Evolutionary conservation across 1,284 basidiomycete species (phyloP).

Genomic region (Cryptococcus amylolentus): DNA sequence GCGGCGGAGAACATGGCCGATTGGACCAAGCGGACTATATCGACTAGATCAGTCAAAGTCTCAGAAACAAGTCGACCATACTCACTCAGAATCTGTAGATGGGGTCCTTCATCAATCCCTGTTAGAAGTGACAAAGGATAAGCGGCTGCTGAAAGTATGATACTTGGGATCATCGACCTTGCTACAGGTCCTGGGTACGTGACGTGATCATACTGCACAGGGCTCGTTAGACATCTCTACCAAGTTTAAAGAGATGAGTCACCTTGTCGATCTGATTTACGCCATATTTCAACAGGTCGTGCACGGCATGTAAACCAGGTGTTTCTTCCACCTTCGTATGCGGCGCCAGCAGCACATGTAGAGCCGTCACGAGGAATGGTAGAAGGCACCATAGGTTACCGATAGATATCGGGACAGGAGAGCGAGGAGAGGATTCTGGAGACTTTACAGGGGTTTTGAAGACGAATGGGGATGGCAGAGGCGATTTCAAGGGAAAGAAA

Average conservation of each 20-base stretch:
- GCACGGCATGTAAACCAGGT: slow-evolving; percentile 87
- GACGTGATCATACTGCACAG: not conserved
- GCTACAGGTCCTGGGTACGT: not conserved
- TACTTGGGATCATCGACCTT: not conserved
- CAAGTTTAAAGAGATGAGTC: not conserved
- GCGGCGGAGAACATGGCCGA: not conserved
- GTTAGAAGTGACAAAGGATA: not conserved
- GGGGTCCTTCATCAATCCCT: not conserved
- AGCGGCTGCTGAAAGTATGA: not conserved
- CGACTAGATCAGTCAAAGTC: not conserved
- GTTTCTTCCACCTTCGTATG: slow-evolving; percentile 97
- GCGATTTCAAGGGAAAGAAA: too few species aligned
- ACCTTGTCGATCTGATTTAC: not conserved
- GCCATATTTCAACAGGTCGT: slow-evolving; percentile 69
- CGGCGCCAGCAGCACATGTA: slow-evolving; percentile 71
- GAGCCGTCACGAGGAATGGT: slow-evolving; percentile 55
- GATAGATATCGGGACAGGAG: too few species aligned
- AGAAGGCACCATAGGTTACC: not conserved
- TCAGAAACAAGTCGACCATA: not conserved
- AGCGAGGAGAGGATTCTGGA: too few species aligned
- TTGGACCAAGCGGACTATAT: slow-evolving; percentile 1
- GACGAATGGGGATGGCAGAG: too few species aligned
- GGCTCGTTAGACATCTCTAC: not conserved
- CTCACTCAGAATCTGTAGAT: not conserved
- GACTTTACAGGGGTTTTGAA: too few species aligned